Evolutionary conservation across 1,284 basidiomycete species (phyloP), one percentile per base, ranked within the genome.

Genomic region (Takashimella tepidaria): DNA sequence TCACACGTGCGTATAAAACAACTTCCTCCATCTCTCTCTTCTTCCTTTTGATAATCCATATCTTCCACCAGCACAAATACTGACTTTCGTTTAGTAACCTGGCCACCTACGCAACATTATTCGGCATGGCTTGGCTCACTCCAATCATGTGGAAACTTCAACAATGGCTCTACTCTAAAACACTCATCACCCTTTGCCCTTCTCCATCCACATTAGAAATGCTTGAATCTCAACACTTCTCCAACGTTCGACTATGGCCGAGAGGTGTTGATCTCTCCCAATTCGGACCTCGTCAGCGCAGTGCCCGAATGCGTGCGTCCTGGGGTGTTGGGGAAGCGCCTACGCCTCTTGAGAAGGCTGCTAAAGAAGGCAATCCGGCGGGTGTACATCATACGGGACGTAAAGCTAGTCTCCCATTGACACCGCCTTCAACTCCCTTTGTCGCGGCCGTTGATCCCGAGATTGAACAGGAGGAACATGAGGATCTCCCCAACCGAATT

Each of bases 161-260:
- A 54, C 59, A 59, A 13, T 75, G 67, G 66, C 64, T 76, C 3
- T 73, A 73, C 50, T 68, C 67, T 45, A 75, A 73, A 44, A 64
- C 67, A 0, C 63, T 66, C 21, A 69, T 81, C 26, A 79, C 79
- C 4, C 79, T 80, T 49, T 82, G 81, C 60, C 81, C 81, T 0
- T 80, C 79, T 0, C 76, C 78, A 5, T 78, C 76, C 5, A 83
- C 81, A 0, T 66, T 70, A 10, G 61, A 72, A 11, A 80, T 81
- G 79, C 75, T 82, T 1, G 66, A 71, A 44, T 63, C 58, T 0
- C 77, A 81, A 52, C 67, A 72, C 0, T 80, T 82, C 59, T 51
- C 58, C 1, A 74, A 79, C 53, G 76, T 81, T n/a, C 72, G 79
- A 12, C 70, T 82, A 11, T 83, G 81, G 81, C 77, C 80, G 0